Base-by-base conservation (phyloP, 768 basidiomycete genomes). In the Tylopilus vinaceipallidus region DNA sequence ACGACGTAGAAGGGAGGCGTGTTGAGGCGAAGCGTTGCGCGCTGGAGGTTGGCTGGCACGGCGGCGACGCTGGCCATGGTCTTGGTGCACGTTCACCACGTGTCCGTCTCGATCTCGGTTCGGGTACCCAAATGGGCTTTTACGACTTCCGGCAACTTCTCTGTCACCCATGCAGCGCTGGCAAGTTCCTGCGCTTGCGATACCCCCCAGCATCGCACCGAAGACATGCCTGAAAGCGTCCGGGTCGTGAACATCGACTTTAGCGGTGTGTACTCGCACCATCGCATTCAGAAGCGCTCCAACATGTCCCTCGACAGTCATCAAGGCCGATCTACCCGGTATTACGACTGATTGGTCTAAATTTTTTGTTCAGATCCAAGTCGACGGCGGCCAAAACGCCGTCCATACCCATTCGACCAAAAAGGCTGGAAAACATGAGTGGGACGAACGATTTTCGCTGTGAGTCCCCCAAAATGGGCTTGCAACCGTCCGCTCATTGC, bases 1-100 rank as follows among this genome's bases (percentile, higher is more conserved):
- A 91, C 67, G 39, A 85, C 82, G 64, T 97, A 97, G 3, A 85
- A 84, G 0, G 93, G 89, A 0, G 91, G 83, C 56, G 92, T 86
- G 36, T 82, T 72, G 45, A 95, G 77, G 24, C 89, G 78, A 11
- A 76, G 65, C 1, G 74, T 73, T 0, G 86, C 81, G n/a, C 79
- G 71, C 23, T 70, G 66, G 10, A 88, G 75, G 20, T 69, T 52
- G 3, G 64, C 58, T 0, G 84, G 84, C 4, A 81, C 35, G 12
- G 35, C 62, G 37, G 77, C 54, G 3, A 27, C 36, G 4, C 39
- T 29, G 11, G 43, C 35, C 55, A 52, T 35, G 19, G 16, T 36
- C 17, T 19, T n/a, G 17, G 11, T 36, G 17, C n/a, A n/a, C n/a
- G n/a, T n/a, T n/a, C n/a, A n/a, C n/a, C n/a, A n/a, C n/a, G n/a